These are phyloP conservation scores for Rhizophora mangle DNA, from an alignment of 345 rosid genomes.

Conservation along the genomic window DNA sequence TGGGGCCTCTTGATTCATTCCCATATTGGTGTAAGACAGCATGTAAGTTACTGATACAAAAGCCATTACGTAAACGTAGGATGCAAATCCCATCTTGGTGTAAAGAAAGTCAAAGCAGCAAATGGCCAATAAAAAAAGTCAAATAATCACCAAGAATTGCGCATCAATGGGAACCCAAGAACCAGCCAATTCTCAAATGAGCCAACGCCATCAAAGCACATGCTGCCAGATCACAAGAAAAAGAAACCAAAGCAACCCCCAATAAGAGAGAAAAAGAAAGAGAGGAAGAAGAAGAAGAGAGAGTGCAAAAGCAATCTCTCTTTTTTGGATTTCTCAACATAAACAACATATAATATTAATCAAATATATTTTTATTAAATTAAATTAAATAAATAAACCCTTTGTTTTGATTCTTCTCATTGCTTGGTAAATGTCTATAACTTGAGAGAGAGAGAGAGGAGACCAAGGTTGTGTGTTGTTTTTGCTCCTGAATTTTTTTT, in stretches of 20 bases:
- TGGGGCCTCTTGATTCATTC: too few relatives aligned
- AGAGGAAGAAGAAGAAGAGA: not conserved
- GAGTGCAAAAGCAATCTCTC: constrained; percentile 8
- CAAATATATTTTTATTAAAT: not conserved
- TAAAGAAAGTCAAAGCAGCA: not conserved
- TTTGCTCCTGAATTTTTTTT: not conserved
- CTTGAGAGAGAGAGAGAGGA: not conserved
- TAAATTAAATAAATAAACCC: not conserved
- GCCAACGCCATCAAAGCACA: not conserved
- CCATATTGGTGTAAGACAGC: too few relatives aligned
- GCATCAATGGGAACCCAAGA: constrained; percentile 11
- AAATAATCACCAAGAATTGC: constrained; percentile 12
- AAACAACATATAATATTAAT: not conserved
- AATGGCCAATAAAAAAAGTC: constrained; percentile 17
- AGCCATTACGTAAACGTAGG: too few relatives aligned
- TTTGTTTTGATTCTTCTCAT: not conserved
- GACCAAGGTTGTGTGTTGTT: not conserved
- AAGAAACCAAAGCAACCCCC: not conserved
- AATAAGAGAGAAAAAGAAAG: not conserved
- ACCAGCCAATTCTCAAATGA: constrained; percentile 8
- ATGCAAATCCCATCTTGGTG: not conserved
- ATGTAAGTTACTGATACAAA: too few relatives aligned
- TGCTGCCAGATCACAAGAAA: not conserved
- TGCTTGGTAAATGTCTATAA: not conserved
- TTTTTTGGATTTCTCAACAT: constrained; percentile 6